These are phyloP conservation scores for Euptelea pleiosperma DNA, from an alignment of 164 flowering plant genomes.

Conservation along the genomic window DNA sequence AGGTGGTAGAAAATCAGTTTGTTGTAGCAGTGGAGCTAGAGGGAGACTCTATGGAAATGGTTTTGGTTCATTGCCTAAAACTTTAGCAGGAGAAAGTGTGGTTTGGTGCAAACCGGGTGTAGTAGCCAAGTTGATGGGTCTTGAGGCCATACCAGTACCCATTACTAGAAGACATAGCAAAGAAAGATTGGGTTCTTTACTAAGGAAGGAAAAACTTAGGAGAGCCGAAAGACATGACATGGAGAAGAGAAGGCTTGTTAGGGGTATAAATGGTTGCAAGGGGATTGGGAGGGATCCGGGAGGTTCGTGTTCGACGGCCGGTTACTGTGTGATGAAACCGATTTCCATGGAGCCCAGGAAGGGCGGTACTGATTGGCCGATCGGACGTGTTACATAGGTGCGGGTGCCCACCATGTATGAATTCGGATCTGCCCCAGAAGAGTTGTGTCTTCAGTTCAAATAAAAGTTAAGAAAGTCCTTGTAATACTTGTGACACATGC, in stretches of 20 bases:
- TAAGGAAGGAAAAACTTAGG: slow-evolving; percentile 34
- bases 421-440: no score
- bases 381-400: no score
- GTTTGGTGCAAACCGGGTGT: slow-evolving; percentile 89
- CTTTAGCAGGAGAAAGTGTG: slow-evolving; percentile 62
- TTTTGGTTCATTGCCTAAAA: slow-evolving; percentile 36
- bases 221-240: slow-evolving; percentile 39
- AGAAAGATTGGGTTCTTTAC: slow-evolving; percentile 16
- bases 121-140: slow-evolving; percentile 87
- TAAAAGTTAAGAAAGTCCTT: no score
- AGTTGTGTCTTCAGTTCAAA: no score
- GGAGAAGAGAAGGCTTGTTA: slow-evolving; percentile 23
- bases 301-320: not conserved
- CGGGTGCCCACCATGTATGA: no score
- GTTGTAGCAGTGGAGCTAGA: slow-evolving; percentile 20
- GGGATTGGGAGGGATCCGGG: not conserved
- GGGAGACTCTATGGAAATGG: slow-evolving; percentile 16
- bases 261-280: slow-evolving; percentile 11
- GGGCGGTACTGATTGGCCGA: no score
- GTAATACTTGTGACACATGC: no score
- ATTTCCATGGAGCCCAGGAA: slow-evolving; percentile 6
- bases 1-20: slow-evolving; percentile 32
- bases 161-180: slow-evolving; percentile 17
- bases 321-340: slow-evolving; percentile 9
- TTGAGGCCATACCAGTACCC: slow-evolving; percentile 81